phyloP scores from a whole-genome alignment of 148 eudicot species.

The Cornus florida region DNA sequence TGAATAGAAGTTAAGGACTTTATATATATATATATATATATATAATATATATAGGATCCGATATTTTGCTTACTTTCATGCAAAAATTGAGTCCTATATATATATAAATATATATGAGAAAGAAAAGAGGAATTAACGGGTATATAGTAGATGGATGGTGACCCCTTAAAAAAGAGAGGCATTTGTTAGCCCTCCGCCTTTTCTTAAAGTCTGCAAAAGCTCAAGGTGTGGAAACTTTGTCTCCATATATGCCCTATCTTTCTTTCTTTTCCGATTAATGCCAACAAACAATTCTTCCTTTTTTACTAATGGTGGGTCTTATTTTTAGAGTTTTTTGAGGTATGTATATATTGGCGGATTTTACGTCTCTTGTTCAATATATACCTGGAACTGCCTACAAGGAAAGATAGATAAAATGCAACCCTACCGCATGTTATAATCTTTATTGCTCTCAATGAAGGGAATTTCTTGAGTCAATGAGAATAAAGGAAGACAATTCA shows the following conservation, averaged over 20 bases:
- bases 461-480: neutral
- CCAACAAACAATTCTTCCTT: neutral
- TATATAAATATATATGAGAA: no score
- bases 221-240: conserved; percentile 15
- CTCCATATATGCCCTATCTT: neutral
- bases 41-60: neutral
- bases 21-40: neutral
- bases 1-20: neutral
- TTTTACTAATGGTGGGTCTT: neutral
- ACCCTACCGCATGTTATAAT: neutral
- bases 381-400: neutral
- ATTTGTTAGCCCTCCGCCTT: neutral
- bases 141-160: no score
- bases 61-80: conserved; percentile 4
- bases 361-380: neutral
- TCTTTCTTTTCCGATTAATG: neutral
- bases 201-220: conserved; percentile 19
- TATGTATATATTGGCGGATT: no score
- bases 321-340: conserved; percentile 1
- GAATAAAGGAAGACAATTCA: neutral
- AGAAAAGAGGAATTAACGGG: neutral
- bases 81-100: neutral
- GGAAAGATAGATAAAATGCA: neutral
- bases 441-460: neutral
- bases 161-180: neutral